Percentiles rank a stretch among this genome's conserved stretches.
Conservation (phyloP, 352 stramenopile genomes). For the Phytophthora aleatoria region DNA sequence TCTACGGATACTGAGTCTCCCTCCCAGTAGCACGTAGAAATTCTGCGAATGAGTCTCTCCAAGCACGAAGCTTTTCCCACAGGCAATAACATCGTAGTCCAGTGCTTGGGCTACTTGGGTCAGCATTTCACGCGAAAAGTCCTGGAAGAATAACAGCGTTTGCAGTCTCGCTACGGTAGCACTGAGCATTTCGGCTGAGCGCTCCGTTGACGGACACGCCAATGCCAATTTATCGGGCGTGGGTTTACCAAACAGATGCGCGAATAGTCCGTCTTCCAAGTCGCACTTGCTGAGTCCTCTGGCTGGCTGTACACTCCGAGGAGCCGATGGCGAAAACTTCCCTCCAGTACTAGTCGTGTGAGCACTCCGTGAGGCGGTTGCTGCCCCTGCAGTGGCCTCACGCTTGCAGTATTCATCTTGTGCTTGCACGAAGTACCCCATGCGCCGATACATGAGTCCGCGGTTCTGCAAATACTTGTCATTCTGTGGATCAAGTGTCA, state of each 20-base stretch:
- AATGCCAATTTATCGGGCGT: slow-evolving; percentile 68
- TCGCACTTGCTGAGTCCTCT: slow-evolving; percentile 34
- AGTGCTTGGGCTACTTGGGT: slow-evolving; percentile 45
- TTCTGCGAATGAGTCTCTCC: slow-evolving; percentile 64
- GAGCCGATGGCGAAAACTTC: slow-evolving; percentile 15
- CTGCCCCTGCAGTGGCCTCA: slow-evolving; percentile 19
- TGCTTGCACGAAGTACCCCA: slow-evolving; percentile 48
- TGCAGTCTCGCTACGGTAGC: slow-evolving; percentile 57
- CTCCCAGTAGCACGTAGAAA: slow-evolving; percentile 70
- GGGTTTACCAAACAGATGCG: slow-evolving; percentile 72
- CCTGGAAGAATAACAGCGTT: slow-evolving; percentile 68
- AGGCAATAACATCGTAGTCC: slow-evolving; percentile 76
- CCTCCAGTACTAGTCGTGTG: slow-evolving; percentile 6
- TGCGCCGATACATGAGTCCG: slow-evolving; percentile 60
- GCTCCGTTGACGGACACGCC: slow-evolving; percentile 46
- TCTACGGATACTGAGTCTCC: slow-evolving; percentile 59
- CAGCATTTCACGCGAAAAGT: slow-evolving; percentile 57
- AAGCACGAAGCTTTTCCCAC: slow-evolving; percentile 60
- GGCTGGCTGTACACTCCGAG: slow-evolving; percentile 14
- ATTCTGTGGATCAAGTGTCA: slow-evolving; percentile 46
- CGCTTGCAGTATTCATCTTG: slow-evolving; percentile 61
- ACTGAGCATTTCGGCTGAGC: slow-evolving; percentile 46
- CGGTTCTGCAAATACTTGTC: slow-evolving; percentile 58
- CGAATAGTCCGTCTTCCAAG: slow-evolving; percentile 66
- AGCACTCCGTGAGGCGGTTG: background rate